A percentile compares a stretch with the other conserved stretches of the same genome.
Evolutionary conservation across 139 green algal species (phyloP).

Genomic region (Micromonas commoda): DNA sequence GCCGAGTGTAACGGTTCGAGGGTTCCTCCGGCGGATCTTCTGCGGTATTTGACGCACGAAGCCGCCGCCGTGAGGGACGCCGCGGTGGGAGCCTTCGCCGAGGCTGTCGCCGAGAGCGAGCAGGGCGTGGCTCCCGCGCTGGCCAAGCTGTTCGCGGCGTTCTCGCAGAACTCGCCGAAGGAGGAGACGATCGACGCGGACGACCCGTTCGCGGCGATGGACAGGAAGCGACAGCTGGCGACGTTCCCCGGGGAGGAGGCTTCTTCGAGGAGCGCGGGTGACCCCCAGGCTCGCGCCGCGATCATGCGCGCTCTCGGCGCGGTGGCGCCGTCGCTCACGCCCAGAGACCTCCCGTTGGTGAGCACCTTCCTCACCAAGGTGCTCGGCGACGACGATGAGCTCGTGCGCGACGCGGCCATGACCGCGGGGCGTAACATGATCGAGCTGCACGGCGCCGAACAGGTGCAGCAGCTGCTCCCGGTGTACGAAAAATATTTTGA

Average conservation of each 20-base stretch:
- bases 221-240: background rate
- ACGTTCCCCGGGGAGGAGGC: background rate
- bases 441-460: background rate
- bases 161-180: too few species aligned
- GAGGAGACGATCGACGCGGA: background rate
- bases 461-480: background rate
- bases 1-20: background rate
- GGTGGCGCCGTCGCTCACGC: background rate
- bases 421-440: slow-evolving; percentile 1
- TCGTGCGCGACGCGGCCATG: background rate
- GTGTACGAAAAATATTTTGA: slow-evolving; percentile 20
- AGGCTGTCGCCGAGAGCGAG: background rate
- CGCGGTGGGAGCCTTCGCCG: background rate
- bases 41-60: background rate
- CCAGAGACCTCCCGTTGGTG: slow-evolving; percentile 8
- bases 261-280: background rate
- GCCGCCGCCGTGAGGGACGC: background rate
- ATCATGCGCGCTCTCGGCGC: background rate
- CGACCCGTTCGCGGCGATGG: background rate
- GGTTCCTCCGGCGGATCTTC: background rate
- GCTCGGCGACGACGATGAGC: background rate
- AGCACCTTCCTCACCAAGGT: slow-evolving; percentile 11
- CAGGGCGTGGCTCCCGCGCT: background rate
- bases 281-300: background rate
- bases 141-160: background rate